Base-by-base conservation (phyloP, 768 basidiomycete species). In the Tubosaeta brunneosetosa region DNA sequence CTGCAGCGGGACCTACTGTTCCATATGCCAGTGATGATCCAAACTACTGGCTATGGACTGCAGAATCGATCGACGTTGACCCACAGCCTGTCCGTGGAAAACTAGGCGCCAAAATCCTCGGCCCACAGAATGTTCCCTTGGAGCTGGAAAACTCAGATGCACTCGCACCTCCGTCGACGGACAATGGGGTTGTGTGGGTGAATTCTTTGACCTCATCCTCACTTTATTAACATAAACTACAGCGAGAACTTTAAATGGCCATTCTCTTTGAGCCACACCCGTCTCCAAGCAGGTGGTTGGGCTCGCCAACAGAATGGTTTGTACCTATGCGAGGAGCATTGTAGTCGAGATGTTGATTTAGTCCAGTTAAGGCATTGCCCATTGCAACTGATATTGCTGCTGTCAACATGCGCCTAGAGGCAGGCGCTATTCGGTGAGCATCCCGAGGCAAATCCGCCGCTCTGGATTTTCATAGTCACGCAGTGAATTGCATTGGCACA, bases 241-340 rank as follows among this genome's bases (percentile, higher is more conserved):
- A 76, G 71, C 1, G 47, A 53, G 0, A 84, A 84, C 56, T 74
- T 74, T 55, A 85, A 85, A 59, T 86, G 85, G 85, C 78, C 83
- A 0, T 82, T 84, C 61, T 71, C 77, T 44, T 63, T 83, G 19
- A 84, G 83, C 54, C 82, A 82, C 59, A 84, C 75, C 59, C 79
- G 81, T 32, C 57, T 86, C 7, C 76, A 77, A 48, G 72, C 74
- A 4, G 85, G 83, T n/a, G 85, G 85, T 2, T 86, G 84, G 83
- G 79, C 84, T 27, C 74, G 83, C 43, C 75, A 83, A 60, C 77
- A 84, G 63, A 86, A 82, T 55, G 54, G 84, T 79, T 47, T 17
- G 74, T 63, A 6, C 2, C 43, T 11, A 10, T 11, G 8, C n/a
- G 16, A 10, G 0, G 9, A 5, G 4, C 17, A 14, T 50, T 22